phyloP scores from a whole-genome alignment of 768 basidiomycete species.

The Roridomyces roridus region DNA sequence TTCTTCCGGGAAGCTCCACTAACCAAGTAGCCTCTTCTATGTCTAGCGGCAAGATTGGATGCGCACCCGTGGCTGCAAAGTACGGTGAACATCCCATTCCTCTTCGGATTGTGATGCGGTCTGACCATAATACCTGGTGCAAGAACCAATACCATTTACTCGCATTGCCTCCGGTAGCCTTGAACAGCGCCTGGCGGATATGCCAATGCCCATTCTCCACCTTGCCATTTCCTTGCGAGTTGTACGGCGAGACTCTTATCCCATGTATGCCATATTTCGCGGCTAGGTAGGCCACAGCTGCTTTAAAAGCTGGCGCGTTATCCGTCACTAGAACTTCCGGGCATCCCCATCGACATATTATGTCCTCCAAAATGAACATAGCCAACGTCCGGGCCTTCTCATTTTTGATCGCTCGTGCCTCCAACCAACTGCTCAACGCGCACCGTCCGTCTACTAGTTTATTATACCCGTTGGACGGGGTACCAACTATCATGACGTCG shows the following conservation, averaged over 20 bases:
- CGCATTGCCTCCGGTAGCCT: constrained; percentile 31
- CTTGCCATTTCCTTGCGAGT: constrained; percentile 35
- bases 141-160: constrained; percentile 36
- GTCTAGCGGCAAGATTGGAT: constrained; percentile 36
- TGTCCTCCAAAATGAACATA: background rate
- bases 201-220: constrained; percentile 38
- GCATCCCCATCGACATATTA: background rate
- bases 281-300: background rate
- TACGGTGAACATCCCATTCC: constrained; percentile 35
- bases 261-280: background rate
- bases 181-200: no score
- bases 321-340: background rate
- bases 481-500: no score
- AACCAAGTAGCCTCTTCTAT: constrained; percentile 33
- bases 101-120: constrained; percentile 32
- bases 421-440: background rate
- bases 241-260: background rate
- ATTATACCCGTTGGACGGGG: no score
- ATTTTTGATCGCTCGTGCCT: no score
- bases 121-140: constrained; percentile 40
- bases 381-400: background rate
- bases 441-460: no score
- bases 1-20: constrained; percentile 22
- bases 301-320: no score
- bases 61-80: constrained; percentile 37